Evolutionary conservation across 495 filamentous ascomycete species (phyloP), one percentile per base, ranked within the genome.

Genomic region (Aspergillus sparsus): DNA sequence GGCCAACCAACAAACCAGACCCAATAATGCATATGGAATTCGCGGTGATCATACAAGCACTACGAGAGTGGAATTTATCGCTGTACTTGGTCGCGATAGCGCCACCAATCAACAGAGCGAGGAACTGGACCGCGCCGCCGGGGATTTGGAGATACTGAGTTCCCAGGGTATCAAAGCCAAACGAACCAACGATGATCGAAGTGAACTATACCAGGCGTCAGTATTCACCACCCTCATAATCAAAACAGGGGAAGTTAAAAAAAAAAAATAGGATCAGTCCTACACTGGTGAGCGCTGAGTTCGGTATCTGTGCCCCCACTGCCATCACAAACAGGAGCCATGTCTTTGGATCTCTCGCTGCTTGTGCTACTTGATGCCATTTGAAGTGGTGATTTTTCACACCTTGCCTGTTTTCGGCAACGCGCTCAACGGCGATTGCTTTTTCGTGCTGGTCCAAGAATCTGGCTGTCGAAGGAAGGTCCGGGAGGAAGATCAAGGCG

Each of bases 21-120:
- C 86, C 85, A 5, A 88, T 68, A 21, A 82, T 76, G 67, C 85
- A 80, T 31, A 82, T 82, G 0, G 83, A 39, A 37, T 86, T 81
- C n/a, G 74, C 66, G 34, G 74, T 44, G 9, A 74, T 68, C 66
- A 75, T 74, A 49, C 67, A 69, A 1, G 70, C 64, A 9, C 61
- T 66, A 41, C 73, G 50, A 2, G 71, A 52, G 63, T 77, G 67
- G 60, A 75, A 68, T 49, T 64, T 60, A 46, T 66, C 50, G 53
- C 67, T 37, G 62, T 67, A 78, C 49, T 82, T 80, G 0, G 70
- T 66, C 7, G 72, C 75, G 4, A 80, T 72, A 60, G 76, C 53
- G 32, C 76, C 70, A 36, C 77, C 56, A 9, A 70, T 44, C 11
- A 80, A 45, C 2, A 72, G 67, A 11, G 76, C 67, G 7, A 76